Conservation (phyloP, 2,329 filamentous ascomycete species). For the Parafenestella ontariensis region DNA sequence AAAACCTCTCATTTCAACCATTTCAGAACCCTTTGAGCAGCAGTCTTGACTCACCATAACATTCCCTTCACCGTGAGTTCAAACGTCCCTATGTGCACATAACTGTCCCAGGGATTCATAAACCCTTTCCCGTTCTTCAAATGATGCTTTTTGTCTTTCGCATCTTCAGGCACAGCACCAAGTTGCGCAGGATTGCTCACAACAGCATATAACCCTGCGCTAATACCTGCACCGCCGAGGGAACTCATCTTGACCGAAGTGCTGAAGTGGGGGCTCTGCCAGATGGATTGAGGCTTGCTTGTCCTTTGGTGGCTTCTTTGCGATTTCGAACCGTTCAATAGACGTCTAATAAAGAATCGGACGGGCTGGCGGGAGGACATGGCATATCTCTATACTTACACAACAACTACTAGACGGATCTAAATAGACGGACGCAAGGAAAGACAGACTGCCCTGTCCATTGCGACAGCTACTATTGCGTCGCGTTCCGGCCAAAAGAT, state of each 20-base stretch:
- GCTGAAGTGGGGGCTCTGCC: conserved; percentile 31
- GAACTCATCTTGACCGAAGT: conserved; percentile 43
- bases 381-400: conserved; percentile 8
- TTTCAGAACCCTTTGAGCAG: not conserved
- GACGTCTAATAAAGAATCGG: conserved; percentile 4
- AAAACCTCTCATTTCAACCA: not conserved
- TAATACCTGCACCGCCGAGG: conserved; percentile 28
- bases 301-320: not conserved
- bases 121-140: conserved; percentile 61
- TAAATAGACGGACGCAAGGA: not conserved
- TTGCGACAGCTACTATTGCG: conserved; percentile 1
- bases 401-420: not conserved
- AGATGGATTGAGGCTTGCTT: conserved; percentile 7
- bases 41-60: conserved; percentile 49
- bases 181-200: conserved; percentile 49
- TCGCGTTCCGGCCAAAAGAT: not conserved
- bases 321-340: not conserved
- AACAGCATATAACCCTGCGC: conserved; percentile 49
- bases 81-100: conserved; percentile 45
- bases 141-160: conserved; percentile 59
- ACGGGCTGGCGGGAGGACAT: conserved; percentile 20
- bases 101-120: conserved; percentile 66
- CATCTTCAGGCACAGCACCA: conserved; percentile 54
- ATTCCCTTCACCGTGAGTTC: conserved; percentile 48
- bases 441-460: not conserved